Percentiles rank a stretch among this genome's conserved stretches.
These are phyloP conservation scores for Fusarium sp. DNA, from an alignment of 2,329 filamentous ascomycete genomes.

Conservation along the genomic window DNA sequence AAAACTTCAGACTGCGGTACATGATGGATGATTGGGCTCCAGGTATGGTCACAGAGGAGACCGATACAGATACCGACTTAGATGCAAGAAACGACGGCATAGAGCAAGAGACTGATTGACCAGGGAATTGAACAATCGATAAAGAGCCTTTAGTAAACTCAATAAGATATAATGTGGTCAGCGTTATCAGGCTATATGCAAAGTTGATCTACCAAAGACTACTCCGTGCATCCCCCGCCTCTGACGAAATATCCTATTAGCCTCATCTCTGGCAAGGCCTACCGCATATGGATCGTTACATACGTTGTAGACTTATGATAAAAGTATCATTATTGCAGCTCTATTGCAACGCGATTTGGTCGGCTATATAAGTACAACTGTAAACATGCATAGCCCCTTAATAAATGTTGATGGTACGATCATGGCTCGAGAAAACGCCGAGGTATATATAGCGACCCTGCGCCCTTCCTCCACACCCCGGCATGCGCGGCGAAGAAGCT, in stretches of 20 bases:
- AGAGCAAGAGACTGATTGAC: neutral
- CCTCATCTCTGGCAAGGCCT: neutral
- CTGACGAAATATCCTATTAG: neutral
- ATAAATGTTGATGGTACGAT: rapidly evolving
- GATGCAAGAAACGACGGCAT: neutral
- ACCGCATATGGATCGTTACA: slow-evolving; percentile 7
- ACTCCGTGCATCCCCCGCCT: slow-evolving; percentile 1
- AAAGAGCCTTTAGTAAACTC: too few species aligned
- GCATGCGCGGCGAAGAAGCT: slow-evolving; percentile 5
- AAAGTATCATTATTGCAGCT: neutral
- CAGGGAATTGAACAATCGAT: neutral
- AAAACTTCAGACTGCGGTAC: neutral
- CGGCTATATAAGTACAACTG: neutral
- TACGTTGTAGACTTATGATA: neutral
- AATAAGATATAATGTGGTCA: neutral
- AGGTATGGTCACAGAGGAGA: neutral
- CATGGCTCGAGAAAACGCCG: rapidly evolving
- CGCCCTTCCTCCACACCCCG: neutral
- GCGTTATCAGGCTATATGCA: neutral
- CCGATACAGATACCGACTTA: neutral
- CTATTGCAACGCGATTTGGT: neutral
- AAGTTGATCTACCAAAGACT: neutral
- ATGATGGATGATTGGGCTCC: neutral
- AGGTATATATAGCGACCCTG: slow-evolving; percentile 11
- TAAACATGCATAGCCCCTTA: neutral